Evolutionary conservation across 225 moss, liverwort and hornwort genomes (phyloP), one percentile per base, ranked within the genome.

Genomic region (Pseudoscleropodium purum): DNA sequence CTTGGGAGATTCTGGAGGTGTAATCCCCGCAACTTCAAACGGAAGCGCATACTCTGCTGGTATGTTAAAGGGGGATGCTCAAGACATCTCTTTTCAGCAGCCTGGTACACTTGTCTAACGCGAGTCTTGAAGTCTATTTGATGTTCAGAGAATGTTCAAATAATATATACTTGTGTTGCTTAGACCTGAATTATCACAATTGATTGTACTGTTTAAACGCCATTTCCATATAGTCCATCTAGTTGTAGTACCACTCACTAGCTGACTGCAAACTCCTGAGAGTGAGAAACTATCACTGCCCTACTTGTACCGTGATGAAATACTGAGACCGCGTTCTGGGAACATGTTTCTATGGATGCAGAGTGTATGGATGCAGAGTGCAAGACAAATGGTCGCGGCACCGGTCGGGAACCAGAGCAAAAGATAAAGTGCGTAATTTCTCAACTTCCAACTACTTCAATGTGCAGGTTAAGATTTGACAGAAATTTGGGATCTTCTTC

Each of bases 301-400:
- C 56, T 72, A 36, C 59, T 87, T 88, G 78, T 67, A 84, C 67
- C 25, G 72, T 73, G 41, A 87, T 85, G 83, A 65, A 93, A 85
- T 66, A 73, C 64, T 85, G 57, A 81, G 76, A 76, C 57, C 66
- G 51, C 33, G 17, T 81, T 78, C 56, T 39, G 85, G 47, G 88
- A 87, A 64, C 80, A 75, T 81, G 72, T 79, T 82, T 59, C 29
- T 73, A 36, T 86, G 85, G 73, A 85, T 93, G 86, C 88, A 93
- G 93, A 88, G 31, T 41, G 86, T 73, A 36, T 86, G 85, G 73
- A 85, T 93, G 86, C 88, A 93, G 93, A 88, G 31, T 41, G 86
- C 24, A 90, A 74, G 61, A 84, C n/a, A 54, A 84, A 37, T 47
- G 68, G 24, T 86, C 56, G 79, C 60, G 75, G 90, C 85, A 77